Percentiles rank a stretch among this genome's conserved stretches.
phyloP scores from a whole-genome alignment of 129 eudicot genomes.

The Lonicera japonica region DNA sequence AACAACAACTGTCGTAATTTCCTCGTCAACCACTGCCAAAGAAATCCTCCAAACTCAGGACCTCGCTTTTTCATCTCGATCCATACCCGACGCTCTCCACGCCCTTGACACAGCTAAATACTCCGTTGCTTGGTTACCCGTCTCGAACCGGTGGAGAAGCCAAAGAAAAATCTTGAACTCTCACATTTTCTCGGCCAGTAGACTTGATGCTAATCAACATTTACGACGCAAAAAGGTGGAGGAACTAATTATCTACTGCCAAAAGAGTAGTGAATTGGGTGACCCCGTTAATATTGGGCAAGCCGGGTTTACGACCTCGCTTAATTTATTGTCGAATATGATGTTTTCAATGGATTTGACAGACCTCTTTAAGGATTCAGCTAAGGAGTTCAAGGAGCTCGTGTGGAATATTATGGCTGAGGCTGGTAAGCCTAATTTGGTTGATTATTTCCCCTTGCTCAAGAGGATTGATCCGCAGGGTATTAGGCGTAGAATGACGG shows the following conservation, averaged over 20 bases:
- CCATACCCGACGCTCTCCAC: conserved; percentile 7
- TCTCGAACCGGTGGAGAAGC: no score
- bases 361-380: conserved; percentile 22
- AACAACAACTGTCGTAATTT: conserved; percentile 13
- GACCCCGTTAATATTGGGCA: conserved; percentile 12
- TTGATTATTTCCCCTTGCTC: conserved; percentile 24
- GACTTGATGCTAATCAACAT: conserved; percentile 20
- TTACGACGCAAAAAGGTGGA: neutral
- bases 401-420: conserved; percentile 5
- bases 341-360: conserved; percentile 30
- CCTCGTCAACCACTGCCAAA: no score
- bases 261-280: neutral
- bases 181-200: no score
- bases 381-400: conserved; percentile 26
- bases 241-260: neutral
- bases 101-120: no score
- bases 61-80: conserved; percentile 10
- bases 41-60: conserved; percentile 26
- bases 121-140: no score
- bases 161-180: no score
- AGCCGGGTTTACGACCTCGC: conserved; percentile 13
- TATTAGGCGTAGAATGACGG: conserved; percentile 1
- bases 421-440: conserved; percentile 1
- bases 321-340: conserved; percentile 23
- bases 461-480: conserved; percentile 24